A percentile compares a stretch with the other conserved stretches of the same genome.
phyloP scores from a whole-genome alignment of 2,329 filamentous ascomycete species.

The Talaromyces verruculosus region DNA sequence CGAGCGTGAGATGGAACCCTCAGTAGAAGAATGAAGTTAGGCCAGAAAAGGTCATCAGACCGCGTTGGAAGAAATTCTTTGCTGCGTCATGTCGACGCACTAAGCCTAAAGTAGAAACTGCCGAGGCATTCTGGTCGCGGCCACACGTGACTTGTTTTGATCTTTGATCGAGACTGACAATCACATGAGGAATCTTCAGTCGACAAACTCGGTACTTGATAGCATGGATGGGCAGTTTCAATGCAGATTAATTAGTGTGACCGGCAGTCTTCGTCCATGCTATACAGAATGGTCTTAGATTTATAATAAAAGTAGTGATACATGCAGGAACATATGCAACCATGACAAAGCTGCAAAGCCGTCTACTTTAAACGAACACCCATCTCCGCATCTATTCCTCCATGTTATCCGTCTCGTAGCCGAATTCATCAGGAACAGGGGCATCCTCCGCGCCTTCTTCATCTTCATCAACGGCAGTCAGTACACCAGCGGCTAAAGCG shows the following conservation, averaged over 20 bases:
- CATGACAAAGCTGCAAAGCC: neutral
- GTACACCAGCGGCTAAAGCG: conserved; percentile 72
- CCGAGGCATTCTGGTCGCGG: neutral
- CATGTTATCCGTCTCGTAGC: conserved; percentile 47
- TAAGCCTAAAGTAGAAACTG: neutral
- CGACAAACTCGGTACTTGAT: neutral
- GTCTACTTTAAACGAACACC: neutral
- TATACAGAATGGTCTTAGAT: conserved; percentile 1
- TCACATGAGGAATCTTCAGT: conserved; percentile 3
- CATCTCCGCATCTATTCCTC: conserved; percentile 29
- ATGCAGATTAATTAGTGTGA: neutral
- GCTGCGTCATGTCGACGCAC: neutral
- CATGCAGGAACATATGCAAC: conserved; percentile 20
- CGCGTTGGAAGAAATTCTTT: neutral
- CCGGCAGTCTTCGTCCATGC: neutral
- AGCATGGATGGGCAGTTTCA: neutral
- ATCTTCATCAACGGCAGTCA: conserved; percentile 81
- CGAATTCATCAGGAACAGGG: conserved; percentile 48
- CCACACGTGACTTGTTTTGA: conserved; percentile 5
- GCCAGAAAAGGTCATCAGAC: neutral
- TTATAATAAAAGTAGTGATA: conserved; percentile 20
- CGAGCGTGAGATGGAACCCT: neutral
- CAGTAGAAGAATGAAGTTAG: neutral
- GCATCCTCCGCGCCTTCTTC: conserved; percentile 51
- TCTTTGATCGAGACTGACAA: neutral